Percentiles rank a stretch among this genome's conserved stretches.
phyloP scores from a whole-genome alignment of 2,329 filamentous ascomycete genomes.

The Fusarium sulawesiense region DNA sequence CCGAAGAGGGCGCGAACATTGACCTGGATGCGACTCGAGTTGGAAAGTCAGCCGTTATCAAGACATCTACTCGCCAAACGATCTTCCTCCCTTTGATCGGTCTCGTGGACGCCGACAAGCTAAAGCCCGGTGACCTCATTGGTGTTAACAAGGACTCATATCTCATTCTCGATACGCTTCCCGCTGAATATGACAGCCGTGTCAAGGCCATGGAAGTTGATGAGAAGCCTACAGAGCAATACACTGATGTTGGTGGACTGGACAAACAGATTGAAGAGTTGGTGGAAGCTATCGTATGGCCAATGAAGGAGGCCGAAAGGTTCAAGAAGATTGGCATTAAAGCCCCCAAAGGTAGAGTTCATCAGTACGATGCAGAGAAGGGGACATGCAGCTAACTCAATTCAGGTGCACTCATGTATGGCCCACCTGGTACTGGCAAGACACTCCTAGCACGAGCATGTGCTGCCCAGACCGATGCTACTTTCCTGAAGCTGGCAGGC shows the following conservation, averaged over 20 bases:
- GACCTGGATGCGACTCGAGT: conserved; percentile 96
- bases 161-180: conserved; percentile 93
- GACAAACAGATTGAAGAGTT: conserved; percentile 99
- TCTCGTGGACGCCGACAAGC: conserved; percentile 91
- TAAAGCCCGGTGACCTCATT: conserved; percentile 96
- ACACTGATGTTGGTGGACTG: conserved; percentile 95
- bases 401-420: conserved; percentile 98
- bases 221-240: conserved; percentile 99
- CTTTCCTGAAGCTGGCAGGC: conserved; percentile 97
- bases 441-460: conserved; percentile 94
- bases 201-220: conserved; percentile 99
- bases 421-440: conserved; percentile 89
- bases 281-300: conserved; percentile 98
- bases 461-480: conserved; percentile 96
- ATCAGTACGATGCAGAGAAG: conserved; percentile 62
- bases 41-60: conserved; percentile 98
- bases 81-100: conserved; percentile 98
- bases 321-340: conserved; percentile 99
- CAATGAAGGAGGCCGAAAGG: conserved; percentile 98
- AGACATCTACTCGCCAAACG: conserved; percentile 97
- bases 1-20: conserved; percentile 98
- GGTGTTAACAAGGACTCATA: conserved; percentile 99
- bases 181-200: conserved; percentile 97
- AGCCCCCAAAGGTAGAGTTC: conserved; percentile 84
- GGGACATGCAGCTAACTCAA: conserved; percentile 80